Base-by-base conservation (phyloP, 306 rosid genomes). In the Begonia peltatifolia region DNA sequence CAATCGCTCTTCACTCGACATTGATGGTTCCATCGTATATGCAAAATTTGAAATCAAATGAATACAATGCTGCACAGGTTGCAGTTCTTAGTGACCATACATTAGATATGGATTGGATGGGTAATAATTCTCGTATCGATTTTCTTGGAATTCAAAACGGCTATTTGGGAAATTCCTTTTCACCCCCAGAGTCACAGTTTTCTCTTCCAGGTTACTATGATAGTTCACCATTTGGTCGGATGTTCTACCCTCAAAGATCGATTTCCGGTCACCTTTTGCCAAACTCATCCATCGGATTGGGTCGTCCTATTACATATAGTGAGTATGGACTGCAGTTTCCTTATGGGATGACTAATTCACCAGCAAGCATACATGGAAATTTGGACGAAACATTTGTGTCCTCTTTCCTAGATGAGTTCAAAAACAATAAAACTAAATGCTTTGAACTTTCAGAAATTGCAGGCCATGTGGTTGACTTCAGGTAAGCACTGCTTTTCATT, bases 391-490 rank as follows among this genome's bases (percentile, higher is more conserved):
- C 55, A 61, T 79, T 83, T 73, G 86, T 79, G 9, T 80, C 95
- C n/a, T 79, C 96, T 47, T 68, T 92, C 66, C 65, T 92, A 35
- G 96, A 92, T 57, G 99, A 92, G 73, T 92, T 92, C 60, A 87
- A 84, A 67, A 76, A 83, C 77, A 87, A 84, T 25, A 87, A 87
- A 69, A 82, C 88, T 56, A 87, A 71, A 63, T 79, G 93, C 69
- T 87, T 81, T 77, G 94, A 87, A 58, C 96, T 87, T 22, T 68
- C 84, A 23, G 96, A 87, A 70, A 87, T 87, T 65, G 61, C 76
- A 44, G 71, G 90, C 20, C 73, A 83, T 65, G 70, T 81, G 63
- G 74, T 87, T 50, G 96, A 84, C 59, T 87, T 87, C 79, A 87
- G 94, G 96, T 84, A 71, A 47, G 48, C 7, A 12, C 22, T 46